Evolutionary conservation across 345 rosid species (phyloP).

Genomic region (Trapa bicornis): DNA sequence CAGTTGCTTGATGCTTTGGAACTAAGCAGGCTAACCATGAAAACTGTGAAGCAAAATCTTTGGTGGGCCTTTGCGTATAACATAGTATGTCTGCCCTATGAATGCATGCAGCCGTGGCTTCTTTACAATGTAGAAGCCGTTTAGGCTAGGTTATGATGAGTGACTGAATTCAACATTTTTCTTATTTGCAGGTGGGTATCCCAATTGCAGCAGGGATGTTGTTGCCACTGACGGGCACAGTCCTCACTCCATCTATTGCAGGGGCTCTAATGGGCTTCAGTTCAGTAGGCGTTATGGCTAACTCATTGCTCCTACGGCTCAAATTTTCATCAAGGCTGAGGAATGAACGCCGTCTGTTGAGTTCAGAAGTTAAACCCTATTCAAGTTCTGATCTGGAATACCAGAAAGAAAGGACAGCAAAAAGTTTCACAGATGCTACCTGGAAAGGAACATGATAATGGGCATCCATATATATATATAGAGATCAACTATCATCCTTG

Average conservation of each 20-base stretch:
- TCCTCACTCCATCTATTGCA: conserved; percentile 88
- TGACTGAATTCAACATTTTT: neutral
- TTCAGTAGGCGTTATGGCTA: conserved; percentile 88
- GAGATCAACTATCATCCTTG: too few relatives aligned
- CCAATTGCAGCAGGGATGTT: conserved; percentile 88
- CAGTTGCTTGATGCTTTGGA: conserved; percentile 95
- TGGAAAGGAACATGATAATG: conserved; percentile 7
- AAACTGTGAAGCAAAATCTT: conserved; percentile 91
- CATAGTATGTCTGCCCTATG: conserved; percentile 42
- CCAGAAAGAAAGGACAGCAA: conserved; percentile 1
- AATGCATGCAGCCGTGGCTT: neutral
- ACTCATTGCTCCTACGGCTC: conserved; percentile 66
- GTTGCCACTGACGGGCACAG: conserved; percentile 72
- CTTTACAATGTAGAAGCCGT: neutral
- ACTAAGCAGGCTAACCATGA: conserved; percentile 88
- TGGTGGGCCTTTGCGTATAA: conserved; percentile 99
- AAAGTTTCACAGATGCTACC: conserved; percentile 2
- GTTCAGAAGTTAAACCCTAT: neutral
- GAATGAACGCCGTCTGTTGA: conserved; percentile 4
- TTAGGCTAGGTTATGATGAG: neutral
- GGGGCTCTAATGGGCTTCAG: conserved; percentile 95
- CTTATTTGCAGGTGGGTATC: conserved; percentile 51
- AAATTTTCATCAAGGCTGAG: conserved; percentile 41
- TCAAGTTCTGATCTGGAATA: neutral
- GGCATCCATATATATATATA: too few relatives aligned